Percentiles rank a stretch among this genome's conserved stretches.
Conservation (phyloP, 768 basidiomycete species). For the Phylloporus rhodoxanthus region DNA sequence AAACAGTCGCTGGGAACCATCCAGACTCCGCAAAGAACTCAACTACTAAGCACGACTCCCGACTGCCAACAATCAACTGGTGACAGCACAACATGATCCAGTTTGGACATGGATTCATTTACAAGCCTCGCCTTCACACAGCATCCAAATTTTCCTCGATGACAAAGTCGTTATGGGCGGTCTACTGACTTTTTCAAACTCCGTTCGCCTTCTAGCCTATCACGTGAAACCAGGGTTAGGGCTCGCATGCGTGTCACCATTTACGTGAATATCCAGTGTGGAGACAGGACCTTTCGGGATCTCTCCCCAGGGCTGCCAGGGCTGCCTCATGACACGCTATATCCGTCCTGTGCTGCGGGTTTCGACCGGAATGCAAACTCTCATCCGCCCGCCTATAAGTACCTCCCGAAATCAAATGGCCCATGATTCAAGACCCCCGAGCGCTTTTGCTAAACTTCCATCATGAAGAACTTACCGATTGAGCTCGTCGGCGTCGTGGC, state of each 20-base stretch:
- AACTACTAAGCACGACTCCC: no score
- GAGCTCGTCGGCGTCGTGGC: constrained; percentile 25
- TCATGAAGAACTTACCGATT: constrained; percentile 24
- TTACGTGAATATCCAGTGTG: not conserved
- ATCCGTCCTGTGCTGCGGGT: not conserved
- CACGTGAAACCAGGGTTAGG: no score
- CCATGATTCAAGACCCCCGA: not conserved
- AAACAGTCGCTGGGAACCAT: no score
- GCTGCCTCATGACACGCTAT: not conserved
- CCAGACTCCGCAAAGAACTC: no score
- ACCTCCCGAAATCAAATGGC: not conserved
- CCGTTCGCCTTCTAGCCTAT: not conserved
- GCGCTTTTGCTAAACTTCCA: not conserved
- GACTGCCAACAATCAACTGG: no score
- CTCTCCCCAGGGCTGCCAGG: not conserved
- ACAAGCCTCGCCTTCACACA: not conserved
- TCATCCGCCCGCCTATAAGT: not conserved
- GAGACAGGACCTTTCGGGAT: not conserved
- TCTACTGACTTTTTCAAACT: not conserved
- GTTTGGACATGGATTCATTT: not conserved
- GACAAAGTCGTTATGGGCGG: not conserved
- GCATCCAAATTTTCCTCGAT: not conserved
- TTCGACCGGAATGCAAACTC: not conserved
- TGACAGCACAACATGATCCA: no score
- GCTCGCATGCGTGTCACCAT: no score